Evolutionary conservation across 306 rosid species (phyloP).

Genomic region (Prunus dulcis): DNA sequence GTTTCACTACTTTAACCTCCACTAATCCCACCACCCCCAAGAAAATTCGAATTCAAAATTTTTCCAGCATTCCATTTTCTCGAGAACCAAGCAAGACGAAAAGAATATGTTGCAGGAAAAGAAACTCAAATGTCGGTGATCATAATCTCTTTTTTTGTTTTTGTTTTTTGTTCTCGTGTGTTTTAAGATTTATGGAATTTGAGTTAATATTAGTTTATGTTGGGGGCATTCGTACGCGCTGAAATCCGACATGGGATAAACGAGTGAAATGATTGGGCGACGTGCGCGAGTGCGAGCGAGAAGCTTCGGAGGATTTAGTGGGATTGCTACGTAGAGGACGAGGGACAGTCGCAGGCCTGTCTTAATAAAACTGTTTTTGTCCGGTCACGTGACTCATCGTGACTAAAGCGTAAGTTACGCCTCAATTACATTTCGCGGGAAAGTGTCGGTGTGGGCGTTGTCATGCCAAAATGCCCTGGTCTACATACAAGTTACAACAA

Average conservation of each 20-base stretch:
- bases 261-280: neutral
- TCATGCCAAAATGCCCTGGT: neutral
- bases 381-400: slow-evolving; percentile 21
- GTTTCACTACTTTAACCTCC: neutral
- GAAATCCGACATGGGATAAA: neutral
- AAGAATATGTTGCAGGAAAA: neutral
- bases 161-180: neutral
- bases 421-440: neutral
- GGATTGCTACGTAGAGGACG: neutral
- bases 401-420: slow-evolving; percentile 22
- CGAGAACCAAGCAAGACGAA: slow-evolving; percentile 6
- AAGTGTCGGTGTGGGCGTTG: neutral
- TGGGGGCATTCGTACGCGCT: slow-evolving; percentile 5
- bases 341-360: neutral
- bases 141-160: too few species aligned
- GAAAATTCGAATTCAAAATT: neutral
- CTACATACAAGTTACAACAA: too few species aligned
- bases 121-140: too few species aligned
- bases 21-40: neutral
- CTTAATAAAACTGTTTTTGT: neutral
- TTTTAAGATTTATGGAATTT: neutral
- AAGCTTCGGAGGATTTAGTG: neutral
- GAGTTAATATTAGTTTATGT: neutral
- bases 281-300: neutral
- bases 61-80: neutral